Evolutionary conservation across 371 early-diverging fungal species (phyloP), one percentile per base, ranked within the genome.

Genomic region (Actinomortierella ambigua): DNA sequence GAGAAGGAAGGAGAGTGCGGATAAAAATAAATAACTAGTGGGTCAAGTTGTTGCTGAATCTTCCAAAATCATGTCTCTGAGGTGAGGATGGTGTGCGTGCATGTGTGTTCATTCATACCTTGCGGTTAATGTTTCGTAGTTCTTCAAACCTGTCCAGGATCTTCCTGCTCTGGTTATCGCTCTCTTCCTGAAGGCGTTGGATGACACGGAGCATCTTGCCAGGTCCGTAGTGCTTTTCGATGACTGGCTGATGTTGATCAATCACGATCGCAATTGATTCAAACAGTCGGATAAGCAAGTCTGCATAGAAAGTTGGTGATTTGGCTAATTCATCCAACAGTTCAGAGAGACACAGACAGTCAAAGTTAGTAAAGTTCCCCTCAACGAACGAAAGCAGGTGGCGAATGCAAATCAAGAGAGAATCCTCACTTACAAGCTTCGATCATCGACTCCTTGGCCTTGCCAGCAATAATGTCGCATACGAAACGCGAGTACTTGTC

Each of bases 191-290:
- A 43, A 97, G 69, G 11, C 90, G 77, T 69, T 93, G 91, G 50
- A 96, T 91, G 5, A 96, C 87, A 18, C 93, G 83, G 17, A 95
- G 75, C 89, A 95, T 91, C n/a, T 87, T 83, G 9, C 97, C 96
- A 4, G 85, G 82, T 0, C 94, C 94, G 70, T 95, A 96, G 64
- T 91, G 85, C 9, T 82, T 70, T 57, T 94, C 90, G 0, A 97
- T 90, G 13, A 94, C 76, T 1, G 89, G 85, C 50, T 90, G 89
- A 60, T 95, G 93, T 54, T 90, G 88, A 73, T 96, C 95, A 26
- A 96, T 83, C 20, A 94, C 83, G 3, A 84, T 80, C 0, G 96
- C 97, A 49, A 95, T 87, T 27, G 86, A 85, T 75, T 97, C 98
- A 75, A 95, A 96, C 46, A 97, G 68, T 26, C 87, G 73, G 13